phyloP scores from a whole-genome alignment of 2,329 filamentous ascomycete species.

The Blastomyces percursus region DNA sequence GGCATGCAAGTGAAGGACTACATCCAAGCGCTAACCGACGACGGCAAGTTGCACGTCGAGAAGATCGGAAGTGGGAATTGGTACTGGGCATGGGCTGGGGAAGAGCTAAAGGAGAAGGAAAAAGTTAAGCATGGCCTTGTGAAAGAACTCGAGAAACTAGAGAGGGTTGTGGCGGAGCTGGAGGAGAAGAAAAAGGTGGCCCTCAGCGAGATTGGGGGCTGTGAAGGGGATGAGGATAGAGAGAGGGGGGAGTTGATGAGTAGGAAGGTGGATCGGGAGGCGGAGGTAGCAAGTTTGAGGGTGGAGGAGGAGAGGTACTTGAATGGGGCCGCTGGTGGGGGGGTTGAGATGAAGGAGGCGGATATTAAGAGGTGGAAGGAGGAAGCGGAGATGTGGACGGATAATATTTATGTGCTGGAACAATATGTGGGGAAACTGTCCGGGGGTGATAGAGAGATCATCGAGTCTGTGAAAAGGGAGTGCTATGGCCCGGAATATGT shows the following conservation, averaged over 20 bases:
- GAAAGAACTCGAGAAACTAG: conserved; percentile 24
- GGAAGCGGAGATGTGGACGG: conserved; percentile 31
- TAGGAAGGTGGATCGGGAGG: conserved; percentile 8
- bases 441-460: conserved; percentile 34
- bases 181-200: conserved; percentile 15
- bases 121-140: conserved; percentile 24
- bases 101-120: conserved; percentile 36
- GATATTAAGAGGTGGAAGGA: conserved; percentile 25
- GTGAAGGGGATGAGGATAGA: conserved; percentile 13
- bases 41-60: conserved; percentile 52
- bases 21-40: conserved; percentile 50
- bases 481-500: conserved; percentile 46
- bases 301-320: conserved; percentile 22
- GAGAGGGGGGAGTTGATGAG: conserved; percentile 9
- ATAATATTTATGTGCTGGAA: conserved; percentile 36
- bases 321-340: conserved; percentile 8
- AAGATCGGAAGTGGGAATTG: conserved; percentile 62
- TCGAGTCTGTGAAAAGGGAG: conserved; percentile 35
- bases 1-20: conserved; percentile 59
- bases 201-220: conserved; percentile 13
- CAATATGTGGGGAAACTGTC: conserved; percentile 29
- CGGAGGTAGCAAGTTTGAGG: conserved; percentile 7
- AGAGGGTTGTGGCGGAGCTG: conserved; percentile 13
- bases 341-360: conserved; percentile 24
- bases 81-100: conserved; percentile 58